These are phyloP conservation scores for Naganishia vaughanmartiniae DNA, from an alignment of 768 basidiomycete genomes.

Conservation along the genomic window DNA sequence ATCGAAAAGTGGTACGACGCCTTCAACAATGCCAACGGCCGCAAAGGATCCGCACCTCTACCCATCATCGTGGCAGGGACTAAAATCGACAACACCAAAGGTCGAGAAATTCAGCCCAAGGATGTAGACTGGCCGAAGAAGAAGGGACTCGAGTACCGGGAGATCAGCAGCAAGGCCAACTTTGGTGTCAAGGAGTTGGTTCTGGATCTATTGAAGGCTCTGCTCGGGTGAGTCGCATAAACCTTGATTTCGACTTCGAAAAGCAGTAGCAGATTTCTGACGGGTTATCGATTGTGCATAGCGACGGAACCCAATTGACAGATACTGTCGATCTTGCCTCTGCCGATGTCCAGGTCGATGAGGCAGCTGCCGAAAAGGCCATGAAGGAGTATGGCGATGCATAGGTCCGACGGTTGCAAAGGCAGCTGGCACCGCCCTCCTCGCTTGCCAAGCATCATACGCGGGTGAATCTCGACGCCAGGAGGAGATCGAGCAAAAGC, in stretches of 20 bases:
- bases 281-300: background rate
- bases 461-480: background rate
- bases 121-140: slow-evolving; percentile 36
- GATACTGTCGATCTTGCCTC: slow-evolving; percentile 32
- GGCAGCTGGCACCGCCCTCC: background rate
- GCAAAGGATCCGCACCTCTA: slow-evolving; percentile 32
- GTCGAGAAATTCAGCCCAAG: slow-evolving; percentile 36
- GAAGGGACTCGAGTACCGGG: slow-evolving; percentile 34
- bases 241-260: background rate
- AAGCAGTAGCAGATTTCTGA: background rate
- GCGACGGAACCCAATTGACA: slow-evolving; percentile 34
- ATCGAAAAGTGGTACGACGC: slow-evolving; percentile 37
- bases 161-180: slow-evolving; percentile 37
- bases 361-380: slow-evolving; percentile 30
- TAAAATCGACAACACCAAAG: slow-evolving; percentile 36
- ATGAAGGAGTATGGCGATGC: slow-evolving; percentile 33
- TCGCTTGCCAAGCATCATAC: background rate
- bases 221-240: slow-evolving; percentile 20
- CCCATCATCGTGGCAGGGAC: slow-evolving; percentile 39
- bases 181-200: slow-evolving; percentile 36
- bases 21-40: slow-evolving; percentile 33
- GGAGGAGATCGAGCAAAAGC: background rate
- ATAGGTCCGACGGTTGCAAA: background rate
- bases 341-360: slow-evolving; percentile 33
- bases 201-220: slow-evolving; percentile 29